Conservation (phyloP, 2,329 filamentous ascomycete species). For the Cladorrhinum sp. region DNA sequence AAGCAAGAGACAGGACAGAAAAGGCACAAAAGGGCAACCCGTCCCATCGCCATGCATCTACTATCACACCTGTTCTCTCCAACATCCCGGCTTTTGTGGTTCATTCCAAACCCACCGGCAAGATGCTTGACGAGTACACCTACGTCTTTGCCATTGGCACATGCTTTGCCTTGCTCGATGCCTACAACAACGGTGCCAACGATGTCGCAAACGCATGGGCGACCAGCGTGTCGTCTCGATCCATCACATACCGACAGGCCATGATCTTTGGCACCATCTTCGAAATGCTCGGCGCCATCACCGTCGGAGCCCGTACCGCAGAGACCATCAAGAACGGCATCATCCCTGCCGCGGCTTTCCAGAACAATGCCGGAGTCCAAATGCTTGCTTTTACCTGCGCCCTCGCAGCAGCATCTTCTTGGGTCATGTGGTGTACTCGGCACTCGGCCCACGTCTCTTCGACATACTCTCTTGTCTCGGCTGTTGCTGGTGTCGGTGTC, state of each 20-base stretch:
- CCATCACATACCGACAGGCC: slow-evolving; percentile 66
- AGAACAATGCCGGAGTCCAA: slow-evolving; percentile 61
- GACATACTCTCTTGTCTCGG: slow-evolving; percentile 68
- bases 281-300: slow-evolving; percentile 65
- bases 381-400: slow-evolving; percentile 66
- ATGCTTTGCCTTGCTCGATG: slow-evolving; percentile 71
- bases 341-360: slow-evolving; percentile 59
- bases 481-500: slow-evolving; percentile 67
- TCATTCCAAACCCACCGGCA: neutral
- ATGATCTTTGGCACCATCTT: slow-evolving; percentile 66
- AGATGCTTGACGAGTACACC: slow-evolving; percentile 51
- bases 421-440: slow-evolving; percentile 78
- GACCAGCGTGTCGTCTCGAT: slow-evolving; percentile 77
- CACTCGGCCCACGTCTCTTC: slow-evolving; percentile 72
- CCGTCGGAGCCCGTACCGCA: slow-evolving; percentile 66
- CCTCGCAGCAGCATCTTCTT: slow-evolving; percentile 62
- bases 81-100: neutral
- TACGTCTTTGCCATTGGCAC: slow-evolving; percentile 76
- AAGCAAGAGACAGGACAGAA: neutral
- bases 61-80: neutral
- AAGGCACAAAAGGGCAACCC: neutral
- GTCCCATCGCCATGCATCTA: neutral
- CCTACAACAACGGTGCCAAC: slow-evolving; percentile 77
- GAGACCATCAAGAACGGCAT: slow-evolving; percentile 79
- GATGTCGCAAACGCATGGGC: slow-evolving; percentile 86